phyloP scores from a whole-genome alignment of 441 rosid species.

The Omphalea diandra region DNA sequence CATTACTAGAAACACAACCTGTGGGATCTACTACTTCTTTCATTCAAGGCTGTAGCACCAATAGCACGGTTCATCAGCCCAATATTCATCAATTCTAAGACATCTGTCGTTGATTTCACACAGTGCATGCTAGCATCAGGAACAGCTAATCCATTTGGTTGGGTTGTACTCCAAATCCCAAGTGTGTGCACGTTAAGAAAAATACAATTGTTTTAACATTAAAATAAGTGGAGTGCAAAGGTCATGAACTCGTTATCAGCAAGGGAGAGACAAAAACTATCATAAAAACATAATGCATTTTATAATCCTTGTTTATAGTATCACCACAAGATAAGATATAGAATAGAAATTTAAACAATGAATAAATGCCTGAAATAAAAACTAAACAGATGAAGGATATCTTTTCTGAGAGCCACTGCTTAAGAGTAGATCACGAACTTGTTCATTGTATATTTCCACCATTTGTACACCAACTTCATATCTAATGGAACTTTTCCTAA shows the following conservation, averaged over 20 bases:
- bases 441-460: conserved; percentile 42
- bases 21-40: conserved; percentile 44
- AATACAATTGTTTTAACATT: not conserved
- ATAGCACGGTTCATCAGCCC: conserved; percentile 36
- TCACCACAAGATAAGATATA: too few relatives aligned
- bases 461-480: conserved; percentile 42
- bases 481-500: conserved; percentile 29
- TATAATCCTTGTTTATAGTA: too few relatives aligned
- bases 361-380: not conserved
- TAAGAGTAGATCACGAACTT: conserved; percentile 39
- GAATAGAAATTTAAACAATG: too few relatives aligned
- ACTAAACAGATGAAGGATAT: conserved; percentile 30
- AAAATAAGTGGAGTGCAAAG: too few relatives aligned
- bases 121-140: conserved; percentile 39
- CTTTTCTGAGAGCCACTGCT: conserved; percentile 31
- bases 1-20: conserved; percentile 24
- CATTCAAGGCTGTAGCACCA: conserved; percentile 36
- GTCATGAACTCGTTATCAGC: not conserved
- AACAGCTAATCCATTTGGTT: conserved; percentile 41
- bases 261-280: too few relatives aligned
- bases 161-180: conserved; percentile 43
- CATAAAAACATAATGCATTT: too few relatives aligned
- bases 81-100: conserved; percentile 32
- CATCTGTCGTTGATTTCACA: conserved; percentile 35
- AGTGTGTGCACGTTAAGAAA: conserved; percentile 41